phyloP scores from a whole-genome alignment of 257 asterid genomes.

The Solanum microdontum region DNA sequence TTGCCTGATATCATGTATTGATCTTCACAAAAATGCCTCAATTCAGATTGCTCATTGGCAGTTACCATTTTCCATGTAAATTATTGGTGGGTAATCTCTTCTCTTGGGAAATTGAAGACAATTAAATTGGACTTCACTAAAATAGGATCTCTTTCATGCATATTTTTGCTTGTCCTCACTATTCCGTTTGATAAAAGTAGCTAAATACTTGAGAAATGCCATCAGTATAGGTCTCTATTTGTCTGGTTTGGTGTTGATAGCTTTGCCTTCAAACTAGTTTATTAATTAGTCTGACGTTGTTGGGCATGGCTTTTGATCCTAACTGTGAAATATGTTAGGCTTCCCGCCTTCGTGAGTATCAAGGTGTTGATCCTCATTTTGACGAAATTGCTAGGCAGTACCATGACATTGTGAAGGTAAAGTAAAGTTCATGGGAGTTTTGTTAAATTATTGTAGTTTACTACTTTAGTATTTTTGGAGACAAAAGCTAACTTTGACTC shows the following conservation, averaged over 20 bases:
- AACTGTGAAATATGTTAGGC: constrained; percentile 29
- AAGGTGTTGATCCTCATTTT: constrained; percentile 98
- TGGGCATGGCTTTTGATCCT: background rate
- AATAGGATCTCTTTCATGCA: background rate
- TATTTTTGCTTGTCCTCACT: background rate
- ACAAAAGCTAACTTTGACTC: background rate
- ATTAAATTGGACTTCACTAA: background rate
- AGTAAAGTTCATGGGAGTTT: background rate
- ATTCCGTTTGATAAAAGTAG: background rate
- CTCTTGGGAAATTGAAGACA: background rate
- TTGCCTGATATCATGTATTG: background rate
- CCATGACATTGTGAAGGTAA: constrained; percentile 90
- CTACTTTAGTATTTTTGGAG: background rate
- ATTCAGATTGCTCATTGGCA: background rate
- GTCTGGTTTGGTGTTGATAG: background rate
- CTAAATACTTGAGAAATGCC: background rate
- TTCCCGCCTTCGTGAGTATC: constrained; percentile 88
- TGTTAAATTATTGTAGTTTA: background rate
- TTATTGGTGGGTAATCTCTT: background rate
- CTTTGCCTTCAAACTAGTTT: background rate
- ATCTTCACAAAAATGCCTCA: background rate
- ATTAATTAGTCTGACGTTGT: background rate
- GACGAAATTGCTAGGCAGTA: constrained; percentile 91
- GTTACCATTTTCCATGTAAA: background rate
- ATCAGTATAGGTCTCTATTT: background rate